phyloP scores from a whole-genome alignment of 1,284 basidiomycete species.

The Neonothopanus nambi region DNA sequence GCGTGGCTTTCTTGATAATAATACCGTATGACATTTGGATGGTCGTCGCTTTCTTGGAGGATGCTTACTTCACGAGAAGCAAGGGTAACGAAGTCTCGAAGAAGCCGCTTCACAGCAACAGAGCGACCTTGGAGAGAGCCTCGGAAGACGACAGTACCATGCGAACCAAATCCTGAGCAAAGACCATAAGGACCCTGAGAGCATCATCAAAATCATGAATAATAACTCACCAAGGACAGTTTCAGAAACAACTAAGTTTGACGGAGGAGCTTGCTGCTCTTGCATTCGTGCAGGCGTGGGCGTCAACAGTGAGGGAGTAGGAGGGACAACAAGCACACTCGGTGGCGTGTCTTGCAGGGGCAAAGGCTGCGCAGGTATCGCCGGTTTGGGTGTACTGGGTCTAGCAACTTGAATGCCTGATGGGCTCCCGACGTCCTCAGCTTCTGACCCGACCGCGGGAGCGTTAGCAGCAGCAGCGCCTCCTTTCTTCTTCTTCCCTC shows the following conservation, averaged over 20 bases:
- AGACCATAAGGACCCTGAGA: slow-evolving; percentile 1
- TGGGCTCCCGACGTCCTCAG: slow-evolving; percentile 4
- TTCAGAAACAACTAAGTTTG: slow-evolving; percentile 71
- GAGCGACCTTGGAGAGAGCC: slow-evolving; percentile 95
- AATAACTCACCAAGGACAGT: slow-evolving; percentile 67
- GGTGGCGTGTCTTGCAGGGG: slow-evolving; percentile 1
- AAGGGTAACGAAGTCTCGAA: slow-evolving; percentile 94
- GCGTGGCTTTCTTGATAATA: slow-evolving; percentile 95
- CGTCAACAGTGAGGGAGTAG: slow-evolving; percentile 11
- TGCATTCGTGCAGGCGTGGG: slow-evolving; percentile 11
- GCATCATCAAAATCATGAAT: slow-evolving; percentile 1
- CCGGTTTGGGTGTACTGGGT: too few species aligned
- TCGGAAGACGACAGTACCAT: slow-evolving; percentile 93
- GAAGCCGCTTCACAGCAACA: slow-evolving; percentile 94
- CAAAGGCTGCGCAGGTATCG: too few species aligned
- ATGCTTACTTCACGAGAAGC: slow-evolving; percentile 94
- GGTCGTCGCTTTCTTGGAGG: slow-evolving; percentile 95
- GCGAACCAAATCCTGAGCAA: slow-evolving; percentile 87
- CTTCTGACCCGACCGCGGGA: slow-evolving; percentile 29
- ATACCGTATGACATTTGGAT: slow-evolving; percentile 97
- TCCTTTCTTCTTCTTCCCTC: slow-evolving; percentile 52
- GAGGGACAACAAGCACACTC: slow-evolving; percentile 39
- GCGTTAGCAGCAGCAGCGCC: slow-evolving; percentile 27
- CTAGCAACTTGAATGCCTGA: not conserved
- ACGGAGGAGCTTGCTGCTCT: slow-evolving; percentile 14